Conservation (phyloP, 2,329 filamentous ascomycete species). For the Coleophoma eucalyptorum region DNA sequence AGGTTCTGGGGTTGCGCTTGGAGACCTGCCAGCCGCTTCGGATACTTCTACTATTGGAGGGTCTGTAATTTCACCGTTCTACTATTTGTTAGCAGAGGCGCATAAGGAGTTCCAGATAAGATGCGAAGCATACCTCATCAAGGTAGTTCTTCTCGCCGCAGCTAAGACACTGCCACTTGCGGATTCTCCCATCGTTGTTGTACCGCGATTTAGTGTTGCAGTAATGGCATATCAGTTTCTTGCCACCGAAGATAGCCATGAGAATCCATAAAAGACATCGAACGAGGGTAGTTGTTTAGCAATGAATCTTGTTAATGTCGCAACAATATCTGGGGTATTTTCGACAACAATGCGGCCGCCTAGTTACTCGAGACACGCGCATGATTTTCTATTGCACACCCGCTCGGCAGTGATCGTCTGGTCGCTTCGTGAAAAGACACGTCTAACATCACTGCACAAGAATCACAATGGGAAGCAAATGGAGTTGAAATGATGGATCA, state of each 20-base stretch:
- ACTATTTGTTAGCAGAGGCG: slow-evolving; percentile 8
- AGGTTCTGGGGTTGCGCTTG: slow-evolving; percentile 41
- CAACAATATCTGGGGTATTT: background rate
- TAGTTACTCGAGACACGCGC: background rate
- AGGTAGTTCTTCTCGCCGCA: slow-evolving; percentile 90
- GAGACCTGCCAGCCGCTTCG: slow-evolving; percentile 35
- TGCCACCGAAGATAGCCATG: slow-evolving; percentile 19
- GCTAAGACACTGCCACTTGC: slow-evolving; percentile 67
- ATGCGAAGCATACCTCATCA: slow-evolving; percentile 62
- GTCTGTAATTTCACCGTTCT: slow-evolving; percentile 89
- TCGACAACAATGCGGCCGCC: background rate
- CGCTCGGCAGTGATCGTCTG: too few relatives aligned
- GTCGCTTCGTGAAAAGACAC: too few relatives aligned
- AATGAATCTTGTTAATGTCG: too few relatives aligned
- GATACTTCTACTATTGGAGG: slow-evolving; percentile 65
- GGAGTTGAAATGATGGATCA: too few relatives aligned
- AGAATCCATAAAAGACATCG: slow-evolving; percentile 2
- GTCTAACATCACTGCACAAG: too few relatives aligned
- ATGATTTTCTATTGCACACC: too few relatives aligned
- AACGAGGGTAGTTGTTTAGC: background rate
- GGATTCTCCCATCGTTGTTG: slow-evolving; percentile 51
- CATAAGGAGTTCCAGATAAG: background rate
- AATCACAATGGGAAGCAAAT: too few relatives aligned
- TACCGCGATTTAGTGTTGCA: slow-evolving; percentile 67
- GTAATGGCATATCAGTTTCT: slow-evolving; percentile 70